phyloP scores from a whole-genome alignment of 169 alveolate genomes.

The Miamiensis avidus region DNA sequence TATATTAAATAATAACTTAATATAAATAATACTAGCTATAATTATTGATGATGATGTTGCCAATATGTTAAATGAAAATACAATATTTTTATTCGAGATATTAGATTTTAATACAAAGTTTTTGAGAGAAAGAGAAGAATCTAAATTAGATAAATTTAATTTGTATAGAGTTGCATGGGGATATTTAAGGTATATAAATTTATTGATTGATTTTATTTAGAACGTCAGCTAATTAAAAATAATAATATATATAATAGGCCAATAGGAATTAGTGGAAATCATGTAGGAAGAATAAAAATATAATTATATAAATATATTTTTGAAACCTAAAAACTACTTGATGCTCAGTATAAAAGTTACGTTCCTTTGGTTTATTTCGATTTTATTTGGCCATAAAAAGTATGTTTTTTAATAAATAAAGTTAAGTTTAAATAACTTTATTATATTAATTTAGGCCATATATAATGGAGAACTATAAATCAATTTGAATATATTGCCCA shows the following conservation, averaged over 20 bases:
- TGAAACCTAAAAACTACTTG: conserved; percentile 22
- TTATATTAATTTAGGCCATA: neutral
- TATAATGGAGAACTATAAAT: conserved; percentile 32
- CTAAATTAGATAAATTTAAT: conserved; percentile 54
- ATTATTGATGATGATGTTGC: conserved; percentile 62
- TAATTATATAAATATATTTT: conserved; percentile 73
- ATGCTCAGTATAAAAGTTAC: conserved; percentile 10
- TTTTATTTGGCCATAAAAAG: conserved; percentile 79
- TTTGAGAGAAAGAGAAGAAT: conserved; percentile 46
- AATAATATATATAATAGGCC: conserved; percentile 38
- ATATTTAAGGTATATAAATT: conserved; percentile 29
- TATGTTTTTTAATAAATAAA: conserved; percentile 53
- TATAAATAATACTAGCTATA: conserved; percentile 33
- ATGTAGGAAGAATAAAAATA: conserved; percentile 64
- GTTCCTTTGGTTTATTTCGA: conserved; percentile 79
- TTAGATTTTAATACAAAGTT: conserved; percentile 72
- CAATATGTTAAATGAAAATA: conserved; percentile 54
- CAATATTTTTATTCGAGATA: conserved; percentile 75
- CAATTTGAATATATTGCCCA: neutral
- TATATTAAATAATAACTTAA: neutral
- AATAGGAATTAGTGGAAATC: conserved; percentile 69
- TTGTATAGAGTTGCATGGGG: conserved; percentile 85
- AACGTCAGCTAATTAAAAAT: neutral
- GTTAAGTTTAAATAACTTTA: conserved; percentile 35
- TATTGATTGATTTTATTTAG: too few relatives aligned